Evolutionary conservation across 768 basidiomycete species (phyloP).

Genomic region (Harrya chromipes): DNA sequence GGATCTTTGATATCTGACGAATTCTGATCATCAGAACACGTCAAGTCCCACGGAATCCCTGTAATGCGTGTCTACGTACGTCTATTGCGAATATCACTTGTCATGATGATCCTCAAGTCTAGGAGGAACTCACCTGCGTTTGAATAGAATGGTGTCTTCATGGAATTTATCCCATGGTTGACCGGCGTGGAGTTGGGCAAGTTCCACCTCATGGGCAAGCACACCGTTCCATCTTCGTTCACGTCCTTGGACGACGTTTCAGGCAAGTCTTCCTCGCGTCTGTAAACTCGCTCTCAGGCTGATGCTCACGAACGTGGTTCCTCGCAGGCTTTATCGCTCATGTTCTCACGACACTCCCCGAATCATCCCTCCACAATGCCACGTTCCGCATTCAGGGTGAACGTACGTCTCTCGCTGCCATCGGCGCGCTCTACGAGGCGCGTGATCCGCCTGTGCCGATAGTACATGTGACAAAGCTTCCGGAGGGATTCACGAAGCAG

Average conservation of each 20-base stretch:
- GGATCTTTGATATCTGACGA: background rate
- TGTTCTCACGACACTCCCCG: slow-evolving; percentile 30
- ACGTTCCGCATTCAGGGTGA: slow-evolving; percentile 39
- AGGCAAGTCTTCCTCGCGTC: slow-evolving; percentile 19
- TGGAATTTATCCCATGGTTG: slow-evolving; percentile 30
- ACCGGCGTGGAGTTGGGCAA: slow-evolving; percentile 27
- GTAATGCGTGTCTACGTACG: slow-evolving; percentile 32
- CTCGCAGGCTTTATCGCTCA: slow-evolving; percentile 36
- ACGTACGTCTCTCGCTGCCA: slow-evolving; percentile 22
- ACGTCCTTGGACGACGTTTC: slow-evolving; percentile 34
- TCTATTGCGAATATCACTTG: background rate
- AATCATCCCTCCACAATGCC: slow-evolving; percentile 23
- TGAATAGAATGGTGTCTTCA: slow-evolving; percentile 34
- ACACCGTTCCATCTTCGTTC: slow-evolving; percentile 29
- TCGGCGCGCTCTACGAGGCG: slow-evolving; percentile 29
- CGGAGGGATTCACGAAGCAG: slow-evolving; percentile 29
- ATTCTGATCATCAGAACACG: slow-evolving; percentile 18
- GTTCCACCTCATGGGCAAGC: slow-evolving; percentile 33
- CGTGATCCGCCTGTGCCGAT: slow-evolving; percentile 18
- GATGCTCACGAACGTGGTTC: slow-evolving; percentile 1
- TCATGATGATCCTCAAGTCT: background rate
- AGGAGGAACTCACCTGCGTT: background rate
- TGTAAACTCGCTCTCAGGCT: no score
- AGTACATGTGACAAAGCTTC: slow-evolving; percentile 24
- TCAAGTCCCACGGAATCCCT: slow-evolving; percentile 30